Percentiles rank a stretch among this genome's conserved stretches.
Conservation (phyloP, 108 stramenopile genomes). For the Fragilaria crotonensis region DNA sequence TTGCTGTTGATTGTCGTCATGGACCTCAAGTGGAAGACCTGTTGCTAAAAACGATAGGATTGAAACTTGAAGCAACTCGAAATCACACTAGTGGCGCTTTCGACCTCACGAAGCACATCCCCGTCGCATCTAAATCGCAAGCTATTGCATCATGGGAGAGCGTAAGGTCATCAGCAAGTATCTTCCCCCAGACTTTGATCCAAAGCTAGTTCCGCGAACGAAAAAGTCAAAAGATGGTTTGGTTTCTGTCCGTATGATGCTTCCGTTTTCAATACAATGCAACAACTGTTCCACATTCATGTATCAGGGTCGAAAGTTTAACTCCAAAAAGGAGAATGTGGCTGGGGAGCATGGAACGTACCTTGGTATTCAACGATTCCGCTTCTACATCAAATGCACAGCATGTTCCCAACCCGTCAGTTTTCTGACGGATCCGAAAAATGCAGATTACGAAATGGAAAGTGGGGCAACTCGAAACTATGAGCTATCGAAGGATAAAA, state of each 20-base stretch:
- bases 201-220: slow-evolving; percentile 78
- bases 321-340: slow-evolving; percentile 89
- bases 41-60: no score
- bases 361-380: slow-evolving; percentile 87
- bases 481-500: slow-evolving; percentile 90
- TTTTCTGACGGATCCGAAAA: slow-evolving; percentile 95
- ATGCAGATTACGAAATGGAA: slow-evolving; percentile 96
- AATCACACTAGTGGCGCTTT: no score
- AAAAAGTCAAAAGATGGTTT: slow-evolving; percentile 83
- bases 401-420: slow-evolving; percentile 82
- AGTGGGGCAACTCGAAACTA: slow-evolving; percentile 91
- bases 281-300: slow-evolving; percentile 87
- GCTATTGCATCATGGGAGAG: slow-evolving; percentile 90
- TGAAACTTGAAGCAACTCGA: no score
- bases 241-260: slow-evolving; percentile 95
- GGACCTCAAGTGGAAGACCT: no score
- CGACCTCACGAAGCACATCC: no score
- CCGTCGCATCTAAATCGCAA: no score
- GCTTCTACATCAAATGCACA: slow-evolving; percentile 94
- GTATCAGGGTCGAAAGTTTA: slow-evolving; percentile 96
- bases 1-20: no score
- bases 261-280: slow-evolving; percentile 94
- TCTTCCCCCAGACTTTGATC: slow-evolving; percentile 96
- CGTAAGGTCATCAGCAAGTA: slow-evolving; percentile 97
- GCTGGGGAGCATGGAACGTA: slow-evolving; percentile 85